A percentile compares a stretch with the other conserved stretches of the same genome.
phyloP scores from a whole-genome alignment of 176 grass and related monocot genomes.

The Rhynchospora tenuis region DNA sequence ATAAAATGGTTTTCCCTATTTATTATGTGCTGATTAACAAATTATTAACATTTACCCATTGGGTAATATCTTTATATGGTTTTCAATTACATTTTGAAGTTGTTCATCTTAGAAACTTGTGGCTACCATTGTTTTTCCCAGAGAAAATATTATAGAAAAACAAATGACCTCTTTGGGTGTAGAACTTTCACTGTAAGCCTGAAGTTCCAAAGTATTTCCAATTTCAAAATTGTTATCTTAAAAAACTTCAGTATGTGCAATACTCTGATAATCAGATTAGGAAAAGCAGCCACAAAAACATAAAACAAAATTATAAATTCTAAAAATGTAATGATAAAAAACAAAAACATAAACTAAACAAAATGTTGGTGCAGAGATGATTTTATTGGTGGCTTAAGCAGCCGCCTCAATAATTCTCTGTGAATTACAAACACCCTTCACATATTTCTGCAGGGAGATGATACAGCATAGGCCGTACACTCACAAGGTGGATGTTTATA shows the following conservation, averaged over 20 bases:
- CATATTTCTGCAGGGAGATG: conserved; percentile 49
- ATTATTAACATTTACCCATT: background rate
- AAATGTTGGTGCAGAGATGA: background rate
- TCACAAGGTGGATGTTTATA: conserved; percentile 74
- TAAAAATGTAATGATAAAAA: background rate
- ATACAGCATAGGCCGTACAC: conserved; percentile 81
- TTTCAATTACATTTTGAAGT: background rate
- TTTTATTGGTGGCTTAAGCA: background rate
- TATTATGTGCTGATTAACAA: background rate
- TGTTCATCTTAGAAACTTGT: background rate
- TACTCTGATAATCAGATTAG: background rate
- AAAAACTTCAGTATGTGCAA: background rate
- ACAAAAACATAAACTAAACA: background rate
- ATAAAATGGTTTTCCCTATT: background rate
- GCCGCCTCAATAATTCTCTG: background rate
- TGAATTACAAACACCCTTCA: background rate
- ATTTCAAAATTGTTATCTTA: background rate
- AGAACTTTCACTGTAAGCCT: background rate
- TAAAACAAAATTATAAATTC: background rate
- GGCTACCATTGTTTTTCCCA: background rate
- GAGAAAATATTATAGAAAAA: background rate
- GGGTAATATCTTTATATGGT: background rate
- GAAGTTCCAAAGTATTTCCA: background rate
- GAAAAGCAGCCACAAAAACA: background rate
- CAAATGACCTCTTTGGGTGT: background rate